Conservation (phyloP, 2,329 filamentous ascomycete species). For the Cladosporium halotolerans region DNA sequence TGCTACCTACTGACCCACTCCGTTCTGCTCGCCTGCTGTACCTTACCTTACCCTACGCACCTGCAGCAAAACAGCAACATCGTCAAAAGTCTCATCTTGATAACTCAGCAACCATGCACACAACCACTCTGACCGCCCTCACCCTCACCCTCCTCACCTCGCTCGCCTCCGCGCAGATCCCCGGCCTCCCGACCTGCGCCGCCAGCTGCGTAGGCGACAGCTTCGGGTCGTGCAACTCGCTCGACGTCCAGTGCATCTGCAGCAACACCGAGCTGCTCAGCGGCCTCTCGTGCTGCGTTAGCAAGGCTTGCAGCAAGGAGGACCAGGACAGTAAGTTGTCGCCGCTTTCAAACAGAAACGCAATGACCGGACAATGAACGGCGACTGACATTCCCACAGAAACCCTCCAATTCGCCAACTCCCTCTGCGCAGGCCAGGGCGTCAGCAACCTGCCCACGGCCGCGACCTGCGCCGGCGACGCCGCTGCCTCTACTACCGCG, state of each 20-base stretch:
- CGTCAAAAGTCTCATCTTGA: neutral
- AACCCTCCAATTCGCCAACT: constrained; percentile 36
- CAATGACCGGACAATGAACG: neutral
- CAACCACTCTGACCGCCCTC: constrained; percentile 1
- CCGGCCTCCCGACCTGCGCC: constrained; percentile 27
- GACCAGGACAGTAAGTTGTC: constrained; percentile 31
- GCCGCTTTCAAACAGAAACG: neutral
- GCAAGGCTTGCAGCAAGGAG: constrained; percentile 26
- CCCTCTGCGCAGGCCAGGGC: constrained; percentile 34
- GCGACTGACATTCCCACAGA: constrained; percentile 22
- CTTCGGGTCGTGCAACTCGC: constrained; percentile 32
- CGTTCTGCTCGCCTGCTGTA: no score
- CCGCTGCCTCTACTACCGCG: constrained; percentile 12
- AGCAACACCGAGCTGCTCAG: constrained; percentile 31
- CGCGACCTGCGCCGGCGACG: constrained; percentile 7
- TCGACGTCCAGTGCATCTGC: constrained; percentile 40
- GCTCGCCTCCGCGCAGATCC: constrained; percentile 1
- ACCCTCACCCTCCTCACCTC: constrained; percentile 6
- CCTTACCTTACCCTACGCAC: no score
- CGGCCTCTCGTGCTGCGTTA: constrained; percentile 38
- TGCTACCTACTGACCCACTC: no score
- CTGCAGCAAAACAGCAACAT: no score
- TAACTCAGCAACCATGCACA: constrained; percentile 5
- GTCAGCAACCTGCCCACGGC: constrained; percentile 27
- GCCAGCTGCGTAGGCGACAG: constrained; percentile 31